Conservation (phyloP, 495 filamentous ascomycete species). For the Extremus antarcticus region DNA sequence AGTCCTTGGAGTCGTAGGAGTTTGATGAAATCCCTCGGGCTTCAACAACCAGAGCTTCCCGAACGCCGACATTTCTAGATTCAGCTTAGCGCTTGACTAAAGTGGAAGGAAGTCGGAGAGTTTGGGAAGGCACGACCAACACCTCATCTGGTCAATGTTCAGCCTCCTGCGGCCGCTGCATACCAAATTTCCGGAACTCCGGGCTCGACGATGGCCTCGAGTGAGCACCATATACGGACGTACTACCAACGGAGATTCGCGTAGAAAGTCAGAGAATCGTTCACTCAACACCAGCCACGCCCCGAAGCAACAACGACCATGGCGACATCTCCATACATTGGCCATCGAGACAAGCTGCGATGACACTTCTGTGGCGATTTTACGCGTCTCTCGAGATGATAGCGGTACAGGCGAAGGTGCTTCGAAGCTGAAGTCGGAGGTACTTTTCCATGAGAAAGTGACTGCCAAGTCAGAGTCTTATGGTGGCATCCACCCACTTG, state of each 20-base stretch:
- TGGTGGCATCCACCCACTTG: slow-evolving; percentile 67
- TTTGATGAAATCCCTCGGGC: too few relatives aligned
- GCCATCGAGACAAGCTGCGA: slow-evolving; percentile 97
- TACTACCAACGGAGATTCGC: too few relatives aligned
- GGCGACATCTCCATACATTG: slow-evolving; percentile 31
- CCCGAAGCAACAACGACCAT: not conserved
- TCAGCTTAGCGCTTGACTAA: too few relatives aligned
- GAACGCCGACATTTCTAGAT: too few relatives aligned
- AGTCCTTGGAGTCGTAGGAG: too few relatives aligned
- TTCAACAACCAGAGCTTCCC: too few relatives aligned
- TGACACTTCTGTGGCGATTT: slow-evolving; percentile 83
- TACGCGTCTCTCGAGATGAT: slow-evolving; percentile 30
- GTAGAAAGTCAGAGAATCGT: too few relatives aligned
- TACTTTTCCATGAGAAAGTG: slow-evolving; percentile 73
- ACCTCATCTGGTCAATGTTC: not conserved
- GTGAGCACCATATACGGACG: too few relatives aligned
- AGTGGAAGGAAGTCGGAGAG: too few relatives aligned
- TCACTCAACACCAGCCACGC: too few relatives aligned
- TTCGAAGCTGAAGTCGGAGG: not conserved
- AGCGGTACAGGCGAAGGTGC: not conserved
- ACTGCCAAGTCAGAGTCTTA: slow-evolving; percentile 63
- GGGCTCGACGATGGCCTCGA: not conserved
- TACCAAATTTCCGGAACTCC: not conserved
- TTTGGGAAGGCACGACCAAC: not conserved
- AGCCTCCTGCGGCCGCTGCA: not conserved